Base-by-base conservation (phyloP, 345 rosid species). In the Stellera chamaejasme region DNA sequence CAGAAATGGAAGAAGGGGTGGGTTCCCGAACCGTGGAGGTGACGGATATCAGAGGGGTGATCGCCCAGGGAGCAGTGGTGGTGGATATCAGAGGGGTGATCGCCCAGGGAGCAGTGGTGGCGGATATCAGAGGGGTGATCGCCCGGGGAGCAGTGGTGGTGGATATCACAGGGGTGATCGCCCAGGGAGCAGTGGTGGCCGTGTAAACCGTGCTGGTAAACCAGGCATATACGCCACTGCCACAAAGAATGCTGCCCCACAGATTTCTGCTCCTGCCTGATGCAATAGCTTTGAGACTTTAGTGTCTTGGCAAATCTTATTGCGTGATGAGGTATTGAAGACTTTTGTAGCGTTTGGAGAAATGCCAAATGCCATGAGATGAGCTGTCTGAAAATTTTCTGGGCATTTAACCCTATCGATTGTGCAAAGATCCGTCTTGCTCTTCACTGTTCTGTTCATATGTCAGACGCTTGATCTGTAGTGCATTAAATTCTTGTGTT, bases 141-240 rank as follows among this genome's bases (percentile, higher is more conserved):
- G 69, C n/a, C 65, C 84, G 81, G 59, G 84, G 79, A 4, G 55
- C 61, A 63, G 51, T 23, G 71, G 72, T 64, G 80, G 82, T 43
- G 81, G 86, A 44, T 78, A 66, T 50, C 69, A 74, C 36, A 68
- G 87, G 47, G 83, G 84, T 63, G 87, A 89, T 27, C 85, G 69
- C n/a, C 65, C 84, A 81, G 59, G 84, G 79, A 4, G 55, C 61
- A 63, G 51, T 23, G 71, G 72, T 64, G 80, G 82, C 32, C 77
- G 77, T 19, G 36, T 55, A 54, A 81, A 69, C 64, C 87, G 69
- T 12, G 64, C 67, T 62, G 65, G 65, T 61, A 72, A 73, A 14
- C 42, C 53, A 39, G 11, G 58, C 23, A 65, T 69, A 13, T 64
- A 69, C 55, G 54, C 80, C 55, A 56, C 80, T 3, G 58, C 69